Percentiles rank a stretch among this genome's conserved stretches.
These are phyloP conservation scores for Ophiocytium majus DNA, from an alignment of 352 stramenopile genomes.

Conservation along the genomic window DNA sequence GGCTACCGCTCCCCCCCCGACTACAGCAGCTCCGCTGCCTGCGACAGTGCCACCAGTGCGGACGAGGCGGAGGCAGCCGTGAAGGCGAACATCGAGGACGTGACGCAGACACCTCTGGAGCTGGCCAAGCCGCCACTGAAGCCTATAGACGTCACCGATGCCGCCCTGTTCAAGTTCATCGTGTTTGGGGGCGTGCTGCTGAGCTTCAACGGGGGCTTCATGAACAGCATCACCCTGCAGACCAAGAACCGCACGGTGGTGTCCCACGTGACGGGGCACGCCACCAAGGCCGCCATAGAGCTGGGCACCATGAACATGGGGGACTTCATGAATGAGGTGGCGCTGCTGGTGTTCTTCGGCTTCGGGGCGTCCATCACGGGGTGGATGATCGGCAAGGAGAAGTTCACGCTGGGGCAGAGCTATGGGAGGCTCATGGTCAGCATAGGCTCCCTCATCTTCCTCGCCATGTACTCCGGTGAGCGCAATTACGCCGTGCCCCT, in stretches of 20 bases:
- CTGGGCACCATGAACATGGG: conserved; percentile 25
- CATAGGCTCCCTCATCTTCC: background rate
- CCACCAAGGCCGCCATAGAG: conserved; percentile 27
- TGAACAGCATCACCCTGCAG: conserved; percentile 28
- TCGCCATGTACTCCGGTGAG: conserved; percentile 9
- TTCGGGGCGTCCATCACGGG: background rate
- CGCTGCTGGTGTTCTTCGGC: background rate
- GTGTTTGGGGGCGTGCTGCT: conserved; percentile 25
- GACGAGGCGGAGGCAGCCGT: background rate
- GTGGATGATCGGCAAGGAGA: conserved; percentile 19
- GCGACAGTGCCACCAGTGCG: background rate
- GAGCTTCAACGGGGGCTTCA: conserved; percentile 40
- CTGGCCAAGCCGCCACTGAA: background rate
- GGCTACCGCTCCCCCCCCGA: too few species aligned
- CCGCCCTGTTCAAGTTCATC: conserved; percentile 20
- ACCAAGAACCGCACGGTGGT: conserved; percentile 10
- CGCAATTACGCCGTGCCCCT: too few species aligned
- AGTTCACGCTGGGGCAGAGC: conserved; percentile 17
- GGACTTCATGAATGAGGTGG: conserved; percentile 19
- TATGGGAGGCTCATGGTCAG: conserved; percentile 11
- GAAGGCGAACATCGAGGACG: background rate
- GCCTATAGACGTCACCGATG: background rate
- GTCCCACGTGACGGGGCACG: conserved; percentile 37
- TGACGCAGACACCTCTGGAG: background rate
- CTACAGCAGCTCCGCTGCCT: background rate